Percentiles rank a stretch among this genome's conserved stretches.
phyloP scores from a whole-genome alignment of 2,329 filamentous ascomycete genomes.

The Xylariaceae sp. region DNA sequence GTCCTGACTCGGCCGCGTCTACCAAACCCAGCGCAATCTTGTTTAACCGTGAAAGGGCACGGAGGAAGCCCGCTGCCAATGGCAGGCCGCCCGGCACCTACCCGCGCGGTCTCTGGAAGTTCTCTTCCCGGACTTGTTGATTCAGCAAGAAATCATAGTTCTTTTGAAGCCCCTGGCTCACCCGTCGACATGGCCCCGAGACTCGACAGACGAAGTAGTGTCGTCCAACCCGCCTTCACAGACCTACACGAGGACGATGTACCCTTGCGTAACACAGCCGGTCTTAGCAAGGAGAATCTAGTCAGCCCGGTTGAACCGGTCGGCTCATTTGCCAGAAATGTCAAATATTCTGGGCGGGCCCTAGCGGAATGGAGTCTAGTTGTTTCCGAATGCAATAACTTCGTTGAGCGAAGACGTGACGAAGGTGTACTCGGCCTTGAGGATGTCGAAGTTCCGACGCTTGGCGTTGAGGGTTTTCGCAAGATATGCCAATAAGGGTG shows the following conservation, averaged over 20 bases:
- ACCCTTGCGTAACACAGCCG: conserved; percentile 16
- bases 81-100: conserved; percentile 40
- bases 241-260: conserved; percentile 26
- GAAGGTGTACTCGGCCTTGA: conserved; percentile 65
- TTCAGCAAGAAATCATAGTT: conserved; percentile 48
- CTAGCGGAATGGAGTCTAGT: conserved; percentile 75
- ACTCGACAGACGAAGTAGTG: conserved; percentile 23
- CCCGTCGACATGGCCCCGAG: conserved; percentile 21
- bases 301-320: conserved; percentile 45
- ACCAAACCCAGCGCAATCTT: conserved; percentile 64
- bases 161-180: conserved; percentile 33
- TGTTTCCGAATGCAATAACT: conserved; percentile 74
- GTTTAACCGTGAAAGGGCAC: conserved; percentile 45
- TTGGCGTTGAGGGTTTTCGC: conserved; percentile 61
- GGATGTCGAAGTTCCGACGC: conserved; percentile 64
- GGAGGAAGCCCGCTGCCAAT: conserved; percentile 39
- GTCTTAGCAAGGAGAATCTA: conserved; percentile 33
- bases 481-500: conserved; percentile 24
- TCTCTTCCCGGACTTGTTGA: conserved; percentile 45
- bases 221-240: conserved; percentile 21
- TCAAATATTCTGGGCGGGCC: conserved; percentile 65
- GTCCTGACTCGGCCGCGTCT: conserved; percentile 65
- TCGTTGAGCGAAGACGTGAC: conserved; percentile 68
- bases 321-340: conserved; percentile 43
- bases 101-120: conserved; percentile 46